phyloP scores from a whole-genome alignment of 139 green algal genomes.

The Chloropicon primus region DNA sequence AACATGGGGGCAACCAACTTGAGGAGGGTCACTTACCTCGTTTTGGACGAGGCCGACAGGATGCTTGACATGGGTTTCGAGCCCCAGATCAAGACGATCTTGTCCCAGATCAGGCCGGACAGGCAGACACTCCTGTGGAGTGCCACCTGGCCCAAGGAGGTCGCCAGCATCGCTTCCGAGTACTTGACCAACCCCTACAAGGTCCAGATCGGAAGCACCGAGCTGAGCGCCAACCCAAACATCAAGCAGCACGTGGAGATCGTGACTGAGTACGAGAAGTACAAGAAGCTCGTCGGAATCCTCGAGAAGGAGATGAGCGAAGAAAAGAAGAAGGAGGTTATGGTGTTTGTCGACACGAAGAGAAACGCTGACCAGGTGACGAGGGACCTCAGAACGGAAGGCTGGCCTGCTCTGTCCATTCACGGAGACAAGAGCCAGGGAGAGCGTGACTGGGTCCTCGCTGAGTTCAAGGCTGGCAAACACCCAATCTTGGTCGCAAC shows the following conservation, averaged over 20 bases:
- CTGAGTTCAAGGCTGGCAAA: constrained; percentile 32
- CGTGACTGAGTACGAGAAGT: constrained; percentile 43
- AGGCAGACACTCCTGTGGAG: constrained; percentile 86
- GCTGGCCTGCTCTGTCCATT: constrained; percentile 68
- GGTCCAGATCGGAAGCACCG: constrained; percentile 51
- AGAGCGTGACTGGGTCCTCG: constrained; percentile 83
- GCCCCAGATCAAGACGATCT: constrained; percentile 80
- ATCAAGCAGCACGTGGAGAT: constrained; percentile 73
- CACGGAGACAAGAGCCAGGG: constrained; percentile 89
- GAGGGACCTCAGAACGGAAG: constrained; percentile 63
- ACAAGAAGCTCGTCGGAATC: constrained; percentile 37
- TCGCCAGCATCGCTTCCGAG: constrained; percentile 65
- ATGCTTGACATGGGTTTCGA: constrained; percentile 97
- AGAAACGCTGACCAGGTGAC: constrained; percentile 48
- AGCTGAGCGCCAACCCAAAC: constrained; percentile 81
- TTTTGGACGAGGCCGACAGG: constrained; percentile 86
- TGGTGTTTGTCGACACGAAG: constrained; percentile 91
- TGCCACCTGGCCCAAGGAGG: constrained; percentile 80
- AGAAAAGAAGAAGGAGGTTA: constrained; percentile 27
- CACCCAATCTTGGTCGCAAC: constrained; percentile 44
- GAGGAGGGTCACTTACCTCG: constrained; percentile 58
- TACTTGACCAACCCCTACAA: constrained; percentile 62
- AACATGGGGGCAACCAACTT: constrained; percentile 57
- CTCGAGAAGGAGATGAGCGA: constrained; percentile 69
- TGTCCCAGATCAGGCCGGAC: constrained; percentile 37